Percentiles rank a stretch among this genome's conserved stretches.
Evolutionary conservation across 805 yeast species (phyloP).

Genomic region (Zygoascus tannicola): DNA sequence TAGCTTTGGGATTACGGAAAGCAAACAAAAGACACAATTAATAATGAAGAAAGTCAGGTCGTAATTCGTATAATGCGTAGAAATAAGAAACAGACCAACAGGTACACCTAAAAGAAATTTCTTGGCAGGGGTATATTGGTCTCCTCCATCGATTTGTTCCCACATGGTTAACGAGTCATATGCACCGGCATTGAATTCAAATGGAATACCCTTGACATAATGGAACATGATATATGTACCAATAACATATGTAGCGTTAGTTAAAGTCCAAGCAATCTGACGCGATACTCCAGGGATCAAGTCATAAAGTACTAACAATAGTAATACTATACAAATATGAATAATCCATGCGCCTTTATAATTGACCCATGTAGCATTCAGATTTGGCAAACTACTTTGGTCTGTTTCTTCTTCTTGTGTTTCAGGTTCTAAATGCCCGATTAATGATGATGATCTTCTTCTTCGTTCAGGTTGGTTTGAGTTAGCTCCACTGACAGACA

Average conservation of each 20-base stretch:
- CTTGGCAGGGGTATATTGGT: slow-evolving; percentile 93
- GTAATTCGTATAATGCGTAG: slow-evolving; percentile 86
- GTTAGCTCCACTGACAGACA: slow-evolving; percentile 1
- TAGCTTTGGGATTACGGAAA: slow-evolving; percentile 86
- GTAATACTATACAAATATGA: slow-evolving; percentile 71
- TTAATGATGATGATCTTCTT: slow-evolving; percentile 79
- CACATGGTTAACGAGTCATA: slow-evolving; percentile 95
- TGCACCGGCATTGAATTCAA: slow-evolving; percentile 94
- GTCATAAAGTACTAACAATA: slow-evolving; percentile 69
- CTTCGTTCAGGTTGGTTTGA: slow-evolving; percentile 23
- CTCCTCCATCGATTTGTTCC: slow-evolving; percentile 96
- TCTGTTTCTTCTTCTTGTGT: slow-evolving; percentile 86
- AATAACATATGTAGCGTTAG: slow-evolving; percentile 79
- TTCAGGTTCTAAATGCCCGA: slow-evolving; percentile 90
- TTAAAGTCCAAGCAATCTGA: slow-evolving; percentile 88
- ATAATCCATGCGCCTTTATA: slow-evolving; percentile 92
- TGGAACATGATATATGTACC: slow-evolving; percentile 96
- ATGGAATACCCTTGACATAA: slow-evolving; percentile 93
- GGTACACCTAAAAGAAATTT: slow-evolving; percentile 92
- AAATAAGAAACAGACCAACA: slow-evolving; percentile 68
- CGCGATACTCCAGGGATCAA: slow-evolving; percentile 70
- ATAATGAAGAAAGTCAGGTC: slow-evolving; percentile 68
- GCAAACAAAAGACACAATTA: slow-evolving; percentile 70
- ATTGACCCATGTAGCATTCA: slow-evolving; percentile 95
- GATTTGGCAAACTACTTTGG: slow-evolving; percentile 77